A percentile compares a stretch with the other conserved stretches of the same genome.
phyloP scores from a whole-genome alignment of 2,329 filamentous ascomycete genomes.

The Pseudogymnoascus sp. region DNA sequence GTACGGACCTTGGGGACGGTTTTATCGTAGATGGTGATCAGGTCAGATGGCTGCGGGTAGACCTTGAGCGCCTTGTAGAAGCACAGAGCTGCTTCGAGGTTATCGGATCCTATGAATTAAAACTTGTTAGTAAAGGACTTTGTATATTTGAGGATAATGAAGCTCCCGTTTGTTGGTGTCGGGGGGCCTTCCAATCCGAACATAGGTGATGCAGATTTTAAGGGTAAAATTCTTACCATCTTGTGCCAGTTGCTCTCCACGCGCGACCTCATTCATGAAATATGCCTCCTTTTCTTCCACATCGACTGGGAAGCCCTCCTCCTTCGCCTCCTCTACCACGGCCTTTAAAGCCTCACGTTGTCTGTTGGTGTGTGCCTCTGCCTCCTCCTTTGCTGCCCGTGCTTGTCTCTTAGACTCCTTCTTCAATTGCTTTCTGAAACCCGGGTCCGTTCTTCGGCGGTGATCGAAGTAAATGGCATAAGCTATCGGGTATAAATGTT shows the following conservation, averaged over 20 bases:
- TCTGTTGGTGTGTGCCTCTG: conserved; percentile 53
- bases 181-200: not conserved
- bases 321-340: conserved; percentile 72
- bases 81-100: conserved; percentile 77
- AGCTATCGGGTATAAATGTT: conserved; percentile 32
- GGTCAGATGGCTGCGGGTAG: conserved; percentile 84
- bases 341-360: conserved; percentile 67
- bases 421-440: conserved; percentile 61
- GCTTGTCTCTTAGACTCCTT: conserved; percentile 67
- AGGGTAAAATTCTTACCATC: conserved; percentile 58
- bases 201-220: not conserved
- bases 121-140: conserved; percentile 6
- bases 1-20: conserved; percentile 79
- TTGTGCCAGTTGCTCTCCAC: conserved; percentile 73
- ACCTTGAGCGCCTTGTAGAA: conserved; percentile 99
- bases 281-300: conserved; percentile 91
- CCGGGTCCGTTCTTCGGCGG: conserved; percentile 52
- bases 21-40: conserved; percentile 97
- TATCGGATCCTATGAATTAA: conserved; percentile 47
- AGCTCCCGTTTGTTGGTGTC: not conserved
- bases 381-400: conserved; percentile 64
- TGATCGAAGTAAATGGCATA: conserved; percentile 64
- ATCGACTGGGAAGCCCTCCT: conserved; percentile 83
- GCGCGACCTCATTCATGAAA: conserved; percentile 92
- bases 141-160: not conserved